Base-by-base conservation (phyloP, 2,329 filamentous ascomycete genomes). In the Neophaeococcomyces aloes region DNA sequence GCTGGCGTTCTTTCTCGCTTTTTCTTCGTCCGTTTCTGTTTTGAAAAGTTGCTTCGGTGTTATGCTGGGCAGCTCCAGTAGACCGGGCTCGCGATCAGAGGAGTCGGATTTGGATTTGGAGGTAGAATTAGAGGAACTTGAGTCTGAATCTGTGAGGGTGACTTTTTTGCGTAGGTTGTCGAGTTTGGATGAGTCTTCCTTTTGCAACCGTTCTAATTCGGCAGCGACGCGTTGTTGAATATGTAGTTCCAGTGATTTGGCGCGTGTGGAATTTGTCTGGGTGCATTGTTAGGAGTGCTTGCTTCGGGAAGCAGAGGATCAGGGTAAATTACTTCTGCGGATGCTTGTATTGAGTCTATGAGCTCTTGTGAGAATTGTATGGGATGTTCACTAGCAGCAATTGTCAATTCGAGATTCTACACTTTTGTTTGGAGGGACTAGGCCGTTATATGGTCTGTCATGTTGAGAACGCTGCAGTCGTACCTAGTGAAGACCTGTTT, bases 281-380 rank as follows among this genome's bases (percentile, higher is more conserved):
- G 10, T 34, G 15, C 25, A 7, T 32, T 19, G 14, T 30, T 45
- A 32, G 29, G 19, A 27, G 17, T 21, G 39, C 21, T 6, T 25
- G 45, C 34, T 38, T 31, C 29, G 35, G 36, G 47, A 38, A 21
- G 31, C 38, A 40, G 32, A 34, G 14, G 21, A 34, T 31, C 18
- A n/a, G n/a, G n/a, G n/a, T n/a, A n/a, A n/a, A n/a, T n/a, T 75
- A 94, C 88, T 78, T 95, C 87, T 56, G 82, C 75, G 69, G 79
- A 94, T 49, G 78, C 76, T 64, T 94, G 86, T 49, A 96, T 73
- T 48, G 81, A 79, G 58, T 94, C 81, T 57, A 93, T 74, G 58
- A 95, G 72, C 60, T 84, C 80, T 59, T 85, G 79, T 53, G 87
- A 94, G 64, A 94, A 81, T 54, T 74, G 71, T 50, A 82, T 72